Conservation (phyloP, 371 early-diverging fungal species). For the Mucor irregularis region DNA sequence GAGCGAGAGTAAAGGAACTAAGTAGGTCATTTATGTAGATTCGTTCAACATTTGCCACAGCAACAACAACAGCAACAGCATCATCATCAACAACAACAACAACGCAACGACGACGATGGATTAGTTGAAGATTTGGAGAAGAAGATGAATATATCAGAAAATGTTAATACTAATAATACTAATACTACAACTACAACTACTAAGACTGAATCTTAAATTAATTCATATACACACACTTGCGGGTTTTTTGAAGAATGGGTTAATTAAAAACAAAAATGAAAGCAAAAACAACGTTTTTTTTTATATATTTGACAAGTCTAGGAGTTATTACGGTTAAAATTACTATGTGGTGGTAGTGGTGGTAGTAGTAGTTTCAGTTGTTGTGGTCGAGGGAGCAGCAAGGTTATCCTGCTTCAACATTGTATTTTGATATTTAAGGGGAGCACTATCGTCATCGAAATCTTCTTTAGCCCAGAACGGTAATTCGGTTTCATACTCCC, state of each 20-base stretch:
- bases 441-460: constrained; percentile 19
- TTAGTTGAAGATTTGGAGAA: constrained; percentile 10
- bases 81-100: not conserved
- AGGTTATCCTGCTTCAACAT: not conserved
- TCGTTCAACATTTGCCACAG: constrained; percentile 4
- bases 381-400: too few relatives aligned
- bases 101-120: not conserved
- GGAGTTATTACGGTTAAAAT: not conserved
- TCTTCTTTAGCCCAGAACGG: constrained; percentile 79
- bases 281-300: not conserved
- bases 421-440: constrained; percentile 12
- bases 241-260: too few relatives aligned
- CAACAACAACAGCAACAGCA: not conserved
- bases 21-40: constrained; percentile 4
- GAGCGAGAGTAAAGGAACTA: too few relatives aligned
- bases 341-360: too few relatives aligned
- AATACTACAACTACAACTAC: not conserved
- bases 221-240: too few relatives aligned
- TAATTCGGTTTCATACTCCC: constrained; percentile 75
- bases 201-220: not conserved
- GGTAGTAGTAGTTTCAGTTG: too few relatives aligned
- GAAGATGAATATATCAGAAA: constrained; percentile 8
- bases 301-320: not conserved
- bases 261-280: not conserved
- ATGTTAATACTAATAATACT: too few relatives aligned